These are phyloP conservation scores for Cryptosporidium xiaoi DNA, from an alignment of 169 alveolate genomes.

Conservation along the genomic window DNA sequence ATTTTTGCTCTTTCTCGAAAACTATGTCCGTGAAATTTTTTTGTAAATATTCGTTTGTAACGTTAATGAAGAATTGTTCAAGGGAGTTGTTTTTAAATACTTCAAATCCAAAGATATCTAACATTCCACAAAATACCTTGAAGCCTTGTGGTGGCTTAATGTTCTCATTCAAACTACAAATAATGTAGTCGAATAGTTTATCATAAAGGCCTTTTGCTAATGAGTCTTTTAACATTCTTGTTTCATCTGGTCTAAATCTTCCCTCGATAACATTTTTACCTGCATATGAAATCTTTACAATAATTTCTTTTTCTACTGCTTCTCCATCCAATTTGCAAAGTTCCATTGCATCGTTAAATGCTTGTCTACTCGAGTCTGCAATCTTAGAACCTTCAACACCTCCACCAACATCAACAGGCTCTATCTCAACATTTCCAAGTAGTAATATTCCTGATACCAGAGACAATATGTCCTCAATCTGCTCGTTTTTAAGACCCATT, in stretches of 20 bases:
- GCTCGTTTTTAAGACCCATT: slow-evolving; percentile 89
- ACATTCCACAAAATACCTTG: slow-evolving; percentile 91
- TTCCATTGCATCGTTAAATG: slow-evolving; percentile 84
- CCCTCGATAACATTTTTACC: slow-evolving; percentile 86
- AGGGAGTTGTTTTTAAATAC: slow-evolving; percentile 93
- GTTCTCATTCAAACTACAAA: slow-evolving; percentile 91
- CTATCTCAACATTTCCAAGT: slow-evolving; percentile 95
- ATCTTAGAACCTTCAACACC: slow-evolving; percentile 88
- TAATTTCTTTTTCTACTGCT: slow-evolving; percentile 82
- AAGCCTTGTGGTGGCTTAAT: slow-evolving; percentile 90
- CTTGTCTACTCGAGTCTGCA: slow-evolving; percentile 77
- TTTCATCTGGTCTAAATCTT: slow-evolving; percentile 86
- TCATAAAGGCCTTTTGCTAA: slow-evolving; percentile 95
- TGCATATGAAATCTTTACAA: slow-evolving; percentile 84
- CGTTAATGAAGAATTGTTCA: slow-evolving; percentile 96
- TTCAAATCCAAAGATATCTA: slow-evolving; percentile 98
- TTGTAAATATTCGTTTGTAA: slow-evolving; percentile 95
- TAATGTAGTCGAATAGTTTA: slow-evolving; percentile 94
- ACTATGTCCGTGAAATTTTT: slow-evolving; percentile 94
- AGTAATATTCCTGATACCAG: slow-evolving; percentile 92
- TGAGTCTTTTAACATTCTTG: slow-evolving; percentile 87
- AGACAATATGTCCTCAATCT: slow-evolving; percentile 88
- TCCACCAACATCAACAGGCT: slow-evolving; percentile 88
- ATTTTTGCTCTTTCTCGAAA: slow-evolving; percentile 90
- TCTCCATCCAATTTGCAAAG: slow-evolving; percentile 84